Evolutionary conservation across 768 basidiomycete genomes (phyloP), one percentile per base, ranked within the genome.

Genomic region (Udeniomyces megalosporus): DNA sequence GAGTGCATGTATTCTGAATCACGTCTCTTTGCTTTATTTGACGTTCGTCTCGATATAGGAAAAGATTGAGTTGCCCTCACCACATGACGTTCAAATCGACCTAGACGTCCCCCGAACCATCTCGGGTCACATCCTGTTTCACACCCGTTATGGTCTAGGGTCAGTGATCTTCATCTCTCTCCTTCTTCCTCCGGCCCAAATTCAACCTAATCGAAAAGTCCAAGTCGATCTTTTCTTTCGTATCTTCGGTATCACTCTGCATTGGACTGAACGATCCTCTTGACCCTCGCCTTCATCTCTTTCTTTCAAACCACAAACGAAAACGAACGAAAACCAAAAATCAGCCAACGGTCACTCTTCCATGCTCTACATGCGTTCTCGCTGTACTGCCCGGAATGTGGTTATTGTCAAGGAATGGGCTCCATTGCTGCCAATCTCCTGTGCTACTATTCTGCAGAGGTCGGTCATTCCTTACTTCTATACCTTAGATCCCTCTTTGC

Each of bases 331-430:
- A 32, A 38, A 8, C 28, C 68, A n/a, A n/a, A n/a, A n/a, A n/a
- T n/a, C n/a, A 90, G 90, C 8, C 93, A 99, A 80, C 84, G 93
- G 12, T 86, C 88, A 4, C 77, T 99, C 12, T 97, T 97, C 74
- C 90, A 89, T 71, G 89, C 95, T 61, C 78, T 97, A 29, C 95
- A 97, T 73, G 81, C 81, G 55, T 91, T 95, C 71, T 92, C 90
- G 1, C 78, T 92, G 22, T 77, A 78, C n/a, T 96, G 93, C 74
- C 72, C 77, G 20, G 77, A 80, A 12, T 97, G 95, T 66, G 93
- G 93, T 17, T 99, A 99, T 71, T 91, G 92, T 45, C 95, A 99
- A 75, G 95, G 95, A 64, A 99, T 99, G 95, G 92, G 95, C 2
- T 88, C 93, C 6, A 87, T 99, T 61, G 89, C 93, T 0, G 87